phyloP scores from a whole-genome alignment of 352 stramenopile species.

The Globisporangium splendens region DNA sequence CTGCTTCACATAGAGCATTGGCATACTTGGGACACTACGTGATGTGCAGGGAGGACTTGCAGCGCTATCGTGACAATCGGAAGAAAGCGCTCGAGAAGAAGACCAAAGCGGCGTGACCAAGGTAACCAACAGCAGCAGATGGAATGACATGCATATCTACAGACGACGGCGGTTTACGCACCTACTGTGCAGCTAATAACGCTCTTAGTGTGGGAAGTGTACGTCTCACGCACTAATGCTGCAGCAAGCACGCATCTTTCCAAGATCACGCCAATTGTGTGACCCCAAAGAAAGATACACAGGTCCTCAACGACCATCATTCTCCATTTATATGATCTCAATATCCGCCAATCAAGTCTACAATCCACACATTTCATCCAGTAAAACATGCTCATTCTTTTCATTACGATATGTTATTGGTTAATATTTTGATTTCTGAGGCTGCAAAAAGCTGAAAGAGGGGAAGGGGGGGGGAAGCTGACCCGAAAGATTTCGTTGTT shows the following conservation, averaged over 20 bases:
- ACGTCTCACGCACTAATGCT: too few species aligned
- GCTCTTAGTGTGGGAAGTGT: too few species aligned
- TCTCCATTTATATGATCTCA: background rate
- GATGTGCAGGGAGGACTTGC: constrained; percentile 50
- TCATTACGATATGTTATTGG: constrained; percentile 1
- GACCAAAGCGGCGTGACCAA: constrained; percentile 21
- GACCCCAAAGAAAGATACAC: background rate
- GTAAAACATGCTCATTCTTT: background rate
- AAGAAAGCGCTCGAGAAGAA: constrained; percentile 63
- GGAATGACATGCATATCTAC: background rate
- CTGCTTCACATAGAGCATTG: too few species aligned
- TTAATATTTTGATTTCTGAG: background rate
- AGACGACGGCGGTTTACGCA: too few species aligned
- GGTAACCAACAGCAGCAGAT: background rate
- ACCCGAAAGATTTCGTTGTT: constrained; percentile 19
- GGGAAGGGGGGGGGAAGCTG: background rate
- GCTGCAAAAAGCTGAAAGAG: background rate
- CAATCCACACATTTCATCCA: background rate
- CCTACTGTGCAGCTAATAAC: too few species aligned
- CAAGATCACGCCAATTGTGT: background rate
- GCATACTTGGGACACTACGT: too few species aligned
- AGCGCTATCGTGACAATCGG: constrained; percentile 53
- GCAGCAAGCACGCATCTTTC: too few species aligned
- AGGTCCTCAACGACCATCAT: background rate
- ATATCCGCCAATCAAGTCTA: background rate